A percentile compares a stretch with the other conserved stretches of the same genome.
Conservation (phyloP, 805 yeast species). For the Trichomonascus vanleenenianus region DNA sequence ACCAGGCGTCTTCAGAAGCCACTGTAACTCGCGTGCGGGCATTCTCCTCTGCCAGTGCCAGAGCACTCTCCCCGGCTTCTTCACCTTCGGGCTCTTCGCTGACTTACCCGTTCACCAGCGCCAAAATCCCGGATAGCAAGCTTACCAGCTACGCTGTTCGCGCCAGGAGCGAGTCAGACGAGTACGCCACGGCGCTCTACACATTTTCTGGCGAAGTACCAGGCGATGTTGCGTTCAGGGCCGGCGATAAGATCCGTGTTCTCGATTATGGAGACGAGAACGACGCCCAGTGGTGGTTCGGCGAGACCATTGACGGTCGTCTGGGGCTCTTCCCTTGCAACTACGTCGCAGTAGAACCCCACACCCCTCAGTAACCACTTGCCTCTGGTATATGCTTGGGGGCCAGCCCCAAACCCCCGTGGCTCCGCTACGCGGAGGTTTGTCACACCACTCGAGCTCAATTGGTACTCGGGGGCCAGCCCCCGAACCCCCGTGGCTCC, state of each 20-base stretch:
- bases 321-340: constrained; percentile 42
- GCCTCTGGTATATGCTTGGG: no score
- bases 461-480: no score
- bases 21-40: constrained; percentile 19
- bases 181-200: constrained; percentile 27
- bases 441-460: no score
- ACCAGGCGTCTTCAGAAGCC: not conserved
- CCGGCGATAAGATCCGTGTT: constrained; percentile 31
- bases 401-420: no score
- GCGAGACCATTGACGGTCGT: constrained; percentile 33
- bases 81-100: not conserved
- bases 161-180: constrained; percentile 17
- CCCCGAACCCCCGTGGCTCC: no score
- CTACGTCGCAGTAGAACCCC: constrained; percentile 27
- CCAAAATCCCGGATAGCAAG: not conserved
- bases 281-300: constrained; percentile 45
- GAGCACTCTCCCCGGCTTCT: constrained; percentile 17
- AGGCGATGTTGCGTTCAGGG: constrained; percentile 31
- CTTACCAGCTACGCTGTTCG: constrained; percentile 8
- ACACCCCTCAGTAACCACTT: no score
- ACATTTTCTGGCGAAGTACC: constrained; percentile 31
- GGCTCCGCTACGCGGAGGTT: no score
- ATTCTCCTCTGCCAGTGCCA: constrained; percentile 21
- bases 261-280: constrained; percentile 30
- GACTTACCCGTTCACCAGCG: no score